phyloP scores from a whole-genome alignment of 129 eudicot genomes.

The Pittosporum tobira region DNA sequence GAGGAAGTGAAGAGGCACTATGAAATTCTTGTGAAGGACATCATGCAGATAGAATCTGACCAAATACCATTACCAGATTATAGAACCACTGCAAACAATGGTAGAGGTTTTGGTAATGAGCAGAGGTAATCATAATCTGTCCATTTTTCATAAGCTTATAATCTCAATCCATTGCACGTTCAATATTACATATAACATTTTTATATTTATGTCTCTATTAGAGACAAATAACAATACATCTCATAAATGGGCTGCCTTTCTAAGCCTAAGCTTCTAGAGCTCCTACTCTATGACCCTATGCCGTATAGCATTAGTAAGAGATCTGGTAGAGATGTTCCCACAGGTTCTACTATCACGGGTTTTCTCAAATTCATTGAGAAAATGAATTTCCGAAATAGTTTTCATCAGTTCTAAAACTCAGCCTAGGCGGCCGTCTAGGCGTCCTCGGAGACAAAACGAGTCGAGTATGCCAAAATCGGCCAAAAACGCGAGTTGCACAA shows the following conservation, averaged over 20 bases:
- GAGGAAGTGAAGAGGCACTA: slow-evolving; percentile 86
- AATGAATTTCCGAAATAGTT: too few relatives aligned
- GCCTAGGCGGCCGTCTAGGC: too few relatives aligned
- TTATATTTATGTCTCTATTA: not conserved
- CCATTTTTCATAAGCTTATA: not conserved
- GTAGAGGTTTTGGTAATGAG: slow-evolving; percentile 41
- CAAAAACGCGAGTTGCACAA: too few relatives aligned
- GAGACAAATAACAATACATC: not conserved
- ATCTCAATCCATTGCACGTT: not conserved
- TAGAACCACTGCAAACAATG: slow-evolving; percentile 30
- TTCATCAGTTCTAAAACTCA: too few relatives aligned
- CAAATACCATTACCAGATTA: slow-evolving; percentile 72
- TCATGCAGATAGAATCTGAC: slow-evolving; percentile 72
- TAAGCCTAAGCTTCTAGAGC: not conserved
- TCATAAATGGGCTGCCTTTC: not conserved
- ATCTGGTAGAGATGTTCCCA: too few relatives aligned
- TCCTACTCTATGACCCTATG: not conserved
- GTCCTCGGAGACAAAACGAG: too few relatives aligned
- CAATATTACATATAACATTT: not conserved
- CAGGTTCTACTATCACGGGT: too few relatives aligned
- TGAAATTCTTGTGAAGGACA: slow-evolving; percentile 52
- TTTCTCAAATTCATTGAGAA: too few relatives aligned
- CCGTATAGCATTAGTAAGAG: not conserved
- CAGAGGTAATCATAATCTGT: slow-evolving; percentile 35
- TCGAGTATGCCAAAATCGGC: too few relatives aligned